These are phyloP conservation scores for Linum lewisii DNA, from an alignment of 345 rosid genomes.

Conservation along the genomic window DNA sequence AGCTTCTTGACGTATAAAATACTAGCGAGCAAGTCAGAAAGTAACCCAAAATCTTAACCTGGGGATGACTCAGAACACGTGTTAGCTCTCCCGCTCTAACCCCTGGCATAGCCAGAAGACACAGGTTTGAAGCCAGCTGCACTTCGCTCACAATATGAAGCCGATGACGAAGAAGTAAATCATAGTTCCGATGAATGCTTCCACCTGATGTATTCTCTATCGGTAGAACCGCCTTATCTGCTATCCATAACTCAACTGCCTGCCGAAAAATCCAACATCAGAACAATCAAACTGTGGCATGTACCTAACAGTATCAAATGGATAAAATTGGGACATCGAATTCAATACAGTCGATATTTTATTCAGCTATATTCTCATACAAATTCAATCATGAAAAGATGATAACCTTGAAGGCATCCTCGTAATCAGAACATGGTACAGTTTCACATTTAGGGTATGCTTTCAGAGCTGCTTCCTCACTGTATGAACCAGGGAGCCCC, in stretches of 20 bases:
- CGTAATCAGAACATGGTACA: constrained; percentile 44
- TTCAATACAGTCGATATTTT: too few species aligned
- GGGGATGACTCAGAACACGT: constrained; percentile 82
- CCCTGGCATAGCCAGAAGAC: constrained; percentile 80
- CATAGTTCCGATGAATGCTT: neutral
- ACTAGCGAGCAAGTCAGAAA: neutral
- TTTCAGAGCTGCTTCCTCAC: constrained; percentile 57
- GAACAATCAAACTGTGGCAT: too few species aligned
- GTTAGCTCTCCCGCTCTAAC: constrained; percentile 52
- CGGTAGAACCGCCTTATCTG: neutral
- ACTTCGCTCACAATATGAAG: neutral
- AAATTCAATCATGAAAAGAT: too few species aligned
- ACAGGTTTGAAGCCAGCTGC: constrained; percentile 56
- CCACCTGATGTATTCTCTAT: neutral
- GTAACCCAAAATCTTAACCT: constrained; percentile 28
- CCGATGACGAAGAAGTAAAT: neutral
- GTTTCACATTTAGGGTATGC: constrained; percentile 55
- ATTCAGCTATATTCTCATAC: too few species aligned
- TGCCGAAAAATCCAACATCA: neutral
- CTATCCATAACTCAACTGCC: neutral
- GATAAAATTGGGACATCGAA: too few species aligned
- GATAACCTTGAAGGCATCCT: constrained; percentile 46
- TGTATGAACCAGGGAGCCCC: constrained; percentile 48
- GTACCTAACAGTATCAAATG: too few species aligned
- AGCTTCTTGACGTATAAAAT: too few species aligned